Percentiles rank a stretch among this genome's conserved stretches.
phyloP scores from a whole-genome alignment of 2,329 filamentous ascomycete genomes.

The Byssochlamys sp. region DNA sequence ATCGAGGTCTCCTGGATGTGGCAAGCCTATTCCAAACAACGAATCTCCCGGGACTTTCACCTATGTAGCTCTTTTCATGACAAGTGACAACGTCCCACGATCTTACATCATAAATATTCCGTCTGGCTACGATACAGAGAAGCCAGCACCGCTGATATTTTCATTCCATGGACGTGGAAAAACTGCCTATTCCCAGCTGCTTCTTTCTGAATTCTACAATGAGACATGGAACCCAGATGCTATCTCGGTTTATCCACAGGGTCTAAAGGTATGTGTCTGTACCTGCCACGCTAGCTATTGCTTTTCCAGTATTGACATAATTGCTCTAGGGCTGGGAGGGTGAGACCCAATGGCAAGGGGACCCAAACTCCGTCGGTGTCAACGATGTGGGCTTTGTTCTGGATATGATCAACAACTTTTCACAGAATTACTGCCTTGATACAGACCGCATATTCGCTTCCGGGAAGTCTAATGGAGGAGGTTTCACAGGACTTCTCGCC shows the following conservation, averaged over 20 bases:
- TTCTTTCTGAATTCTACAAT: conserved; percentile 39
- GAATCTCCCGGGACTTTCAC: not conserved
- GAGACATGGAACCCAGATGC: conserved; percentile 34
- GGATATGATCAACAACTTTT: conserved; percentile 30
- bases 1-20: not conserved
- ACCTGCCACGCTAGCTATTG: not conserved
- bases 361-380: conserved; percentile 27
- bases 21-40: not conserved
- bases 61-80: not conserved
- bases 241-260: conserved; percentile 38
- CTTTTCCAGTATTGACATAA: not conserved
- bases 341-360: conserved; percentile 34
- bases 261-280: conserved; percentile 26
- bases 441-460: conserved; percentile 35
- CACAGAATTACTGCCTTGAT: conserved; percentile 37
- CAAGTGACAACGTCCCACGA: conserved; percentile 3
- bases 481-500: conserved; percentile 39
- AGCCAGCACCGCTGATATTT: conserved; percentile 19
- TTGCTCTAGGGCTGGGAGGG: conserved; percentile 15
- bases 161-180: not conserved
- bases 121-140: conserved; percentile 25
- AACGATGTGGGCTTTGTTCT: conserved; percentile 39
- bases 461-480: conserved; percentile 49
- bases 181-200: conserved; percentile 38
- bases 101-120: conserved; percentile 18